Evolutionary conservation across 495 filamentous ascomycete species (phyloP).

Genomic region (Penicillium manginii): DNA sequence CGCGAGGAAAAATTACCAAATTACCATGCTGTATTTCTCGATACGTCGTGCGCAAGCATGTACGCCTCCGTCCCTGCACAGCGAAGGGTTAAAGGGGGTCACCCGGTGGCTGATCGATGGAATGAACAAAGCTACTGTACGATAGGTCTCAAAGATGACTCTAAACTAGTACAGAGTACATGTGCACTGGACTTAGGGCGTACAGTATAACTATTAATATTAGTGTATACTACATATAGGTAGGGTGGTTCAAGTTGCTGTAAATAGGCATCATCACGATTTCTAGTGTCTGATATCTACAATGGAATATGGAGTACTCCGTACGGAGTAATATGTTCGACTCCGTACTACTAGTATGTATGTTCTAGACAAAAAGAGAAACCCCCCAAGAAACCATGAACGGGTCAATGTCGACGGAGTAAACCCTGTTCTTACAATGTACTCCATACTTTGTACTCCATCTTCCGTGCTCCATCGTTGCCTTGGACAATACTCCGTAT

Average conservation of each 20-base stretch:
- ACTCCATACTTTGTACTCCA: too few relatives aligned
- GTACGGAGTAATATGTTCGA: too few relatives aligned
- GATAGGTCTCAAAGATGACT: too few relatives aligned
- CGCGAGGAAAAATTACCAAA: neutral
- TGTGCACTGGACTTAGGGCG: too few relatives aligned
- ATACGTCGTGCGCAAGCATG: conserved; percentile 29
- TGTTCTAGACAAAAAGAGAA: too few relatives aligned
- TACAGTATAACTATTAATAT: too few relatives aligned
- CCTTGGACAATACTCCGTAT: too few relatives aligned
- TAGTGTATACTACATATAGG: neutral
- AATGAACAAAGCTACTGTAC: neutral
- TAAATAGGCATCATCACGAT: too few relatives aligned
- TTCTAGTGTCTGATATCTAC: too few relatives aligned
- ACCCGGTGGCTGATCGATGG: conserved; percentile 14
- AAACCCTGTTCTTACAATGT: neutral
- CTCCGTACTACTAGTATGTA: too few relatives aligned
- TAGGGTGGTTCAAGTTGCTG: neutral
- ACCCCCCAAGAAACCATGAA: neutral
- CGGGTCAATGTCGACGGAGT: neutral
- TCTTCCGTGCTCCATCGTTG: neutral
- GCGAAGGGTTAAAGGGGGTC: conserved; percentile 21
- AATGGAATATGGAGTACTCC: too few relatives aligned
- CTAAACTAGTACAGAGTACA: neutral
- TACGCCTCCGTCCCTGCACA: conserved; percentile 31
- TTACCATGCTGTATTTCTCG: too few relatives aligned